These are phyloP conservation scores for Aspergillus sp. DNA, from an alignment of 2,329 filamentous ascomycete genomes.

Conservation along the genomic window DNA sequence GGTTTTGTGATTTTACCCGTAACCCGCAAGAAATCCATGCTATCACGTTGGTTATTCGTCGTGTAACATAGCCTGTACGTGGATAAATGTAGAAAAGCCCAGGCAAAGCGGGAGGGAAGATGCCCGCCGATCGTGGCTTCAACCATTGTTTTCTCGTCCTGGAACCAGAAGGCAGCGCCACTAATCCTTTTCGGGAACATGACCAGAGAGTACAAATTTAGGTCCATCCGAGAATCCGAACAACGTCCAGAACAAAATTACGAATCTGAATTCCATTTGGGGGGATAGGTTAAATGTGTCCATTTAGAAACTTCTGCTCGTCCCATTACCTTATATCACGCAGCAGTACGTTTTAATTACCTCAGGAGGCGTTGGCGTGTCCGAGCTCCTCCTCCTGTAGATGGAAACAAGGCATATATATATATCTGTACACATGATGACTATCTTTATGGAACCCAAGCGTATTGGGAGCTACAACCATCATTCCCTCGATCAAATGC, in stretches of 20 bases:
- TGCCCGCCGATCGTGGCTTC: no score
- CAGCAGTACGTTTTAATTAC: slow-evolving; percentile 5
- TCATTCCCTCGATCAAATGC: no score
- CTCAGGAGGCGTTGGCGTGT: slow-evolving; percentile 3
- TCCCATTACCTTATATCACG: slow-evolving; percentile 7
- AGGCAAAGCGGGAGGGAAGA: no score
- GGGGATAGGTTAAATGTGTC: slow-evolving; percentile 5
- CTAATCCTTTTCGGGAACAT: background rate
- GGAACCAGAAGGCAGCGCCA: background rate
- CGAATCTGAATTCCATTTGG: background rate
- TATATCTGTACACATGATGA: background rate
- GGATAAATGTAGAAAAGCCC: no score
- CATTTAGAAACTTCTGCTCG: slow-evolving; percentile 7
- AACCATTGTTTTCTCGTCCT: no score
- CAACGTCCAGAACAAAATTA: background rate
- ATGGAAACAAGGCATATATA: background rate
- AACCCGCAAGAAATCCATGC: no score
- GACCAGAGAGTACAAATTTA: background rate
- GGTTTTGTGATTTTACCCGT: background rate
- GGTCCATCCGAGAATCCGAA: background rate
- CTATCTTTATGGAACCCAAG: no score
- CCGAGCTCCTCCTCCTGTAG: background rate
- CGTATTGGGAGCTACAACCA: no score
- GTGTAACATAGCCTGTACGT: no score
- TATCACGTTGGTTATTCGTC: no score